These are phyloP conservation scores for Phialocephala subalpina DNA, from an alignment of 2,329 filamentous ascomycete species.

Conservation along the genomic window DNA sequence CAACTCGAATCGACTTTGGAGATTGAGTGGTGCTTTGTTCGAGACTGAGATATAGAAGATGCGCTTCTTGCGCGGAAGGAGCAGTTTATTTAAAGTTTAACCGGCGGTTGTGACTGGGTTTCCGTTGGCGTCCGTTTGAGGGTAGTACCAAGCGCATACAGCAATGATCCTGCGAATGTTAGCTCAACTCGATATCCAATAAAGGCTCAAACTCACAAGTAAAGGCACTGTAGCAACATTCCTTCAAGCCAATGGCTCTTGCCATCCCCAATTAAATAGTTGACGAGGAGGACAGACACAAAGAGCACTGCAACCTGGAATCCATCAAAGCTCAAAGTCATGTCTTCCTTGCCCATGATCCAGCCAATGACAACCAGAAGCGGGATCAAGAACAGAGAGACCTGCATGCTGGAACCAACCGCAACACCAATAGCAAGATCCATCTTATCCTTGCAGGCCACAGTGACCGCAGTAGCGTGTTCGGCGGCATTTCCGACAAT, in stretches of 20 bases:
- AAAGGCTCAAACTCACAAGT: conserved; percentile 36
- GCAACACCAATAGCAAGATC: conserved; percentile 81
- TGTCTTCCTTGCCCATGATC: conserved; percentile 71
- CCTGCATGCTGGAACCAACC: conserved; percentile 84
- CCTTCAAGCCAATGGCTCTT: conserved; percentile 42
- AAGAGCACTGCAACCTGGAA: conserved; percentile 91
- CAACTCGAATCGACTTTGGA: background rate
- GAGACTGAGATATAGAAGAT: background rate
- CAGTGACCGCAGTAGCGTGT: conserved; percentile 85
- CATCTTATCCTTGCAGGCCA: conserved; percentile 79
- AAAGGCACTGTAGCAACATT: conserved; percentile 42
- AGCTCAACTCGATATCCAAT: background rate
- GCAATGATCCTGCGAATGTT: conserved; percentile 16
- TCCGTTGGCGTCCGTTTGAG: conserved; percentile 15
- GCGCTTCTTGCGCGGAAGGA: background rate
- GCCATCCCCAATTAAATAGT: conserved; percentile 78
- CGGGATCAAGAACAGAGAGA: conserved; percentile 82
- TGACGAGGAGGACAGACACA: conserved; percentile 83
- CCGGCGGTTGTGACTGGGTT: conserved; percentile 22
- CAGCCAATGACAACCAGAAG: conserved; percentile 83
- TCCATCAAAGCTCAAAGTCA: conserved; percentile 75
- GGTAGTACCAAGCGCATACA: conserved; percentile 38
- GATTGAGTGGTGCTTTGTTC: background rate
- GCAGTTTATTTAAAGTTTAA: conserved; percentile 1
- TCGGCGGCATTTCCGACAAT: conserved; percentile 86